Percentiles rank a stretch among this genome's conserved stretches.
Conservation (phyloP, 352 stramenopile genomes). For the Phytophthora citrophthora region DNA sequence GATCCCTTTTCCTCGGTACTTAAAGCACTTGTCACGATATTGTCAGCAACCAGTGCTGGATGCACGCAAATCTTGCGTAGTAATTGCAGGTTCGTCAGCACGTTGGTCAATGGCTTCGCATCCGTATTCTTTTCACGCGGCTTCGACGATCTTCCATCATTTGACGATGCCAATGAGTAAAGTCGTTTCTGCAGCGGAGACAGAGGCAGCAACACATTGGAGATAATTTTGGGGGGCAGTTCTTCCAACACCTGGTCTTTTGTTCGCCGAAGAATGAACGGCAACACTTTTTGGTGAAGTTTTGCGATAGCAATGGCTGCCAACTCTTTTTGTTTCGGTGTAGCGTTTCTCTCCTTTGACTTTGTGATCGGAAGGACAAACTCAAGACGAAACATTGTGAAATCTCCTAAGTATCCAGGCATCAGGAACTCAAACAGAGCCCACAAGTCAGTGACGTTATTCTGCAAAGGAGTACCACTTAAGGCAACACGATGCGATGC, state of each 20-base stretch:
- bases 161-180: conserved; percentile 66
- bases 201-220: conserved; percentile 91
- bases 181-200: conserved; percentile 87
- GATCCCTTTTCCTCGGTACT: conserved; percentile 34
- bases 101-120: conserved; percentile 35
- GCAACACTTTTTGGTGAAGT: conserved; percentile 96
- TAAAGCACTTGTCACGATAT: conserved; percentile 28
- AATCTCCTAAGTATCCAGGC: conserved; percentile 96
- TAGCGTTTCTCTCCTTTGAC: conserved; percentile 65
- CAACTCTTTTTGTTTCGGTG: conserved; percentile 75
- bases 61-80: conserved; percentile 96
- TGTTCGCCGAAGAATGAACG: conserved; percentile 97
- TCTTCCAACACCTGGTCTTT: conserved; percentile 97
- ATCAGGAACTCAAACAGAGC: conserved; percentile 98
- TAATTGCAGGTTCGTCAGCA: conserved; percentile 73
- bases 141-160: background rate
- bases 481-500: conserved; percentile 93
- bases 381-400: conserved; percentile 60
- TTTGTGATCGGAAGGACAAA: conserved; percentile 72
- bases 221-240: conserved; percentile 97
- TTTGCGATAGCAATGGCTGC: conserved; percentile 90
- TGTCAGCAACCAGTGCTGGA: conserved; percentile 81
- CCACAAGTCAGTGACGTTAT: conserved; percentile 97
- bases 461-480: conserved; percentile 98
- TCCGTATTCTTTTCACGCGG: background rate